Evolutionary conservation across 305 asterid genomes (phyloP), one percentile per base, ranked within the genome.

Genomic region (Rubia tinctorum): DNA sequence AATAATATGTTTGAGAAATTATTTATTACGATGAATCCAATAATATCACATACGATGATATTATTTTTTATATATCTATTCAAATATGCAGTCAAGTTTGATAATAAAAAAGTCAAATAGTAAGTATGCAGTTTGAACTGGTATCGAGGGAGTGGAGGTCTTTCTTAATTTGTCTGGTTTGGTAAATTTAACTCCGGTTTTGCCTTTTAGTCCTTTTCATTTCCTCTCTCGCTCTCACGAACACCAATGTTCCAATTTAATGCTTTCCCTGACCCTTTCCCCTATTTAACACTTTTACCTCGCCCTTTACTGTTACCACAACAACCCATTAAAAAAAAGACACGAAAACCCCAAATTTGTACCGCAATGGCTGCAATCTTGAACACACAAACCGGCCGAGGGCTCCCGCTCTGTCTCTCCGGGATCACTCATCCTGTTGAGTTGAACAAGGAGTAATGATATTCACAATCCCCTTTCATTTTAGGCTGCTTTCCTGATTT

Each of bases 341-440:
- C 22, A 18, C n/a, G 8, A 6, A n/a, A 7, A 3, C 59, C 59
- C 22, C 18, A 10, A 15, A 44, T 8, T 15, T 65, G 20, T 13
- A 14, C 23, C 37, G 30, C 25, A 10, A 73, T 78, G 81, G 77
- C 78, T 49, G 71, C 72, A 14, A 58, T 59, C 66, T 11, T 17
- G 17, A 68, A 51, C 34, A 42, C 75, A 44, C 72, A 63, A 10
- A 20, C 58, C 67, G 56, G 6, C 71, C 23, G 20, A 34, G 82
- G 82, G 0, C 73, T 79, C 30, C 79, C 82, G 7, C 42, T 79
- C 37, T 79, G 79, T 40, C 73, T 74, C 37, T 71, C 79, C 15
- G 82, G 82, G 69, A 71, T 79, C 73, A 55, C 82, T 8, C 77
- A 22, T 63, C 79, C 76, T 56, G n/a, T 75, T 23, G 7, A 76